A percentile compares a stretch with the other conserved stretches of the same genome.
Conservation (phyloP, 192 early-diverging fungal genomes). For the Coemansia sp. region DNA sequence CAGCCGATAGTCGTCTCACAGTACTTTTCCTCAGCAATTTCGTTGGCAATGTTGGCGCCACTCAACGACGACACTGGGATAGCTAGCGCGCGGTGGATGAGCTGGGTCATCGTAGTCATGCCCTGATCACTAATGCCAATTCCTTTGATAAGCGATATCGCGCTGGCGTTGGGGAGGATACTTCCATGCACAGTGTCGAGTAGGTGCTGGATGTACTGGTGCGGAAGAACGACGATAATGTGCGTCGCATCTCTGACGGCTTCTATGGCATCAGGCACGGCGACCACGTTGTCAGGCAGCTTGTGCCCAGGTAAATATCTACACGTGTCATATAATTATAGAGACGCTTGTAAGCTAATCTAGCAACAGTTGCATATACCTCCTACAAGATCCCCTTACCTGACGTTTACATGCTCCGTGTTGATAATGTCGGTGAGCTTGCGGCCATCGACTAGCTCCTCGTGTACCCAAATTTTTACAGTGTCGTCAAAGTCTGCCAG, state of each 20-base stretch:
- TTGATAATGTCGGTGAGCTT: constrained; percentile 96
- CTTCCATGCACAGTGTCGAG: constrained; percentile 61
- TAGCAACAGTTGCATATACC: background rate
- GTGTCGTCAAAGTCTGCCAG: constrained; percentile 72
- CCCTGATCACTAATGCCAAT: constrained; percentile 78
- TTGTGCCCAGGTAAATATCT: constrained; percentile 80
- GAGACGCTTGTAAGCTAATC: background rate
- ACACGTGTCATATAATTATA: background rate
- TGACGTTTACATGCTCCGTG: constrained; percentile 88
- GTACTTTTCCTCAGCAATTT: constrained; percentile 93
- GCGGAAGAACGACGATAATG: constrained; percentile 93
- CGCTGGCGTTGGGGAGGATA: constrained; percentile 69
- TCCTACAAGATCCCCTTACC: constrained; percentile 38
- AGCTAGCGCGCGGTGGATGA: constrained; percentile 77
- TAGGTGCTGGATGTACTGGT: constrained; percentile 92
- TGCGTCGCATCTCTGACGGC: constrained; percentile 84
- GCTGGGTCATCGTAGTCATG: constrained; percentile 77
- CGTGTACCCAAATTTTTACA: constrained; percentile 96
- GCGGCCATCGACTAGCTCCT: constrained; percentile 83
- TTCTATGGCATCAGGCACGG: constrained; percentile 79
- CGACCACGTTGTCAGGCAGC: constrained; percentile 85
- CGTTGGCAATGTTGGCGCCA: constrained; percentile 98
- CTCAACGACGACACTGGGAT: constrained; percentile 84
- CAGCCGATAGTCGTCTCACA: constrained; percentile 96
- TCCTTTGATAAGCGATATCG: constrained; percentile 96